Base-by-base conservation (phyloP, 192 early-diverging fungal genomes). In the Coemansia sp. region DNA sequence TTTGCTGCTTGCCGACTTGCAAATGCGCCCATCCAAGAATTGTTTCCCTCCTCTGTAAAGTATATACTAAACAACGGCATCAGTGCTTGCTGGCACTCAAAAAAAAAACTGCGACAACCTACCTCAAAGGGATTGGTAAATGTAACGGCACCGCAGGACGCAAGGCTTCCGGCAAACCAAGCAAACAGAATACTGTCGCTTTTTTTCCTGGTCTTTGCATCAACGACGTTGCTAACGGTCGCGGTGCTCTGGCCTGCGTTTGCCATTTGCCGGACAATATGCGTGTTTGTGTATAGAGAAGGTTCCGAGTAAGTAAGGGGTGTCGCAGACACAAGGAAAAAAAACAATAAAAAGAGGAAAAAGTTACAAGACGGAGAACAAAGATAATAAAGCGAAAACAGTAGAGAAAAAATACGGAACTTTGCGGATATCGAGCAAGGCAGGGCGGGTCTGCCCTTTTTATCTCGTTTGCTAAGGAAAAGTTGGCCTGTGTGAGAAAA, bases 121-220 rank as follows among this genome's bases (percentile, higher is more conserved):
- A 94, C 93, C 88, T 98, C 95, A 78, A 91, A 89, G 2, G 95
- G 95, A 81, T 98, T 98, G n/a, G 94, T 95, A 63, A 98, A 91
- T 7, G 96, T 98, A 32, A 96, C 96, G 14, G 96, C 93, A 12
- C 90, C 88, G 77, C 94, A 95, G 28, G 94, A 93, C 33, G 95
- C 95, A 54, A 92, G 71, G 53, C 93, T 93, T 55, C 92, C 95
- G 12, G 90, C 85, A 20, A 91, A 63, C 83, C 95, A 95, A 3
- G 77, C 60, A 60, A 79, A 76, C 53, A 73, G 52, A 17, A 73
- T 73, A 52, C 55, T 75, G 51, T 66, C 52, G 37, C 51, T 54
- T 6, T 45, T 45, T 41, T 37, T 22, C 43, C 20, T 61, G 35
- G 51, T 43, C 28, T 41, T 45, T n/a, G 52, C 20, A 64, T 55